These are phyloP conservation scores for Sporothrix dimorphospora DNA, from an alignment of 2,329 filamentous ascomycete species.

Conservation along the genomic window DNA sequence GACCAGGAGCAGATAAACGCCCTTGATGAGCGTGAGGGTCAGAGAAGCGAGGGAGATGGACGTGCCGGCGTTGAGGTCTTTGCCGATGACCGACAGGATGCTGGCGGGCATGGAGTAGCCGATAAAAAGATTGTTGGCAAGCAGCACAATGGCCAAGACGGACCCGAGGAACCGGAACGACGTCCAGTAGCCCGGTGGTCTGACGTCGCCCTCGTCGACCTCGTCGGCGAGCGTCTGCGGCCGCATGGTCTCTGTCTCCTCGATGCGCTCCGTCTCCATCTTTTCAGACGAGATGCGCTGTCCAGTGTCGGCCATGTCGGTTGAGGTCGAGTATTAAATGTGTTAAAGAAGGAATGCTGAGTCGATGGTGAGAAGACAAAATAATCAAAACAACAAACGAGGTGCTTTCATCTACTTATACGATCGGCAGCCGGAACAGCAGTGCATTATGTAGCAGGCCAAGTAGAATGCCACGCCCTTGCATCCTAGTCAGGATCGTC, in stretches of 20 bases:
- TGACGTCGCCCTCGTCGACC: not conserved
- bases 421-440: not conserved
- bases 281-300: constrained; percentile 9
- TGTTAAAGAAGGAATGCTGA: too few species aligned
- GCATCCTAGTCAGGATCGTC: not conserved
- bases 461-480: not conserved
- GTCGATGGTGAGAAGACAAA: not conserved
- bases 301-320: constrained; percentile 3
- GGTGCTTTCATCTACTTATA: not conserved
- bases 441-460: not conserved
- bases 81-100: constrained; percentile 19
- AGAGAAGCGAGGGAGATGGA: not conserved
- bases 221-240: not conserved
- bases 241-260: too few species aligned
- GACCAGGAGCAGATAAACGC: constrained; percentile 23
- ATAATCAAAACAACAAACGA: not conserved
- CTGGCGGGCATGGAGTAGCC: constrained; percentile 27
- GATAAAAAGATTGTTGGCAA: constrained; percentile 26
- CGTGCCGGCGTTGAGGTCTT: constrained; percentile 10
- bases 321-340: not conserved
- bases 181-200: constrained; percentile 21
- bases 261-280: not conserved
- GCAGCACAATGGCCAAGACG: constrained; percentile 21
- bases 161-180: constrained; percentile 25
- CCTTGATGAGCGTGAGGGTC: constrained; percentile 23